Base-by-base conservation (phyloP, 116 monocot genomes). In the Posidonia oceanica region DNA sequence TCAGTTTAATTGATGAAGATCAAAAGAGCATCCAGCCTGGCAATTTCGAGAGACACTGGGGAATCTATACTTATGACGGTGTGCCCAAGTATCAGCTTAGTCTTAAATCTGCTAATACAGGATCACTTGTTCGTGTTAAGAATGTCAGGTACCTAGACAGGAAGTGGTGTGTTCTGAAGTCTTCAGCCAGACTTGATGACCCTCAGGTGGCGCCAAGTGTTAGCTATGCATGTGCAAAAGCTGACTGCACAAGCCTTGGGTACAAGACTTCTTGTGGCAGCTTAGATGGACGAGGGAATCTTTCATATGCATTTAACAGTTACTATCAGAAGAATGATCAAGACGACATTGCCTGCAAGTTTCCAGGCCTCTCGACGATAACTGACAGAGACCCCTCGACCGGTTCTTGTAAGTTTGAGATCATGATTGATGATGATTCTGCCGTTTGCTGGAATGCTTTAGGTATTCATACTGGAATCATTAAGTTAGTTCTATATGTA, bases 11-110 rank as follows among this genome's bases (percentile, higher is more conserved):
- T 17, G 95, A 95, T 54, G 91, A 95, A 57, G 95, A 95, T 61
- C 68, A 84, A 67, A 95, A 91, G 76, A 95, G 91, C 86, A 84
- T 88, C 39, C 86, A 80, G 71, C 91, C 91, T 6, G 95, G 95
- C 5, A 91, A 95, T 39, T 95, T 95, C 40, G 95, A 95, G 77
- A 78, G 95, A 64, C 91, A 95, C 20, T 95, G 95, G 95, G 95
- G 95, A 12, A 67, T 95, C 63, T 95, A 84, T 58, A 67, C 68
- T 66, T 91, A 81, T 37, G 88, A 95, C 48, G 95, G 91, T 0
- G 66, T 12, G 36, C 84, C 86, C 0, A 95, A 95, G 69, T 95
- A 91, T 54, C 80, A 77, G 67, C 76, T 95, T 18, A 75, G 72
- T 55, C 74, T 89, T 17, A 67, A 66, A 22, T 54, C 69, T 11